Evolutionary conservation across 176 grass and related monocot species (phyloP), one percentile per base, ranked within the genome.

Genomic region (Oropetium thomaeum): DNA sequence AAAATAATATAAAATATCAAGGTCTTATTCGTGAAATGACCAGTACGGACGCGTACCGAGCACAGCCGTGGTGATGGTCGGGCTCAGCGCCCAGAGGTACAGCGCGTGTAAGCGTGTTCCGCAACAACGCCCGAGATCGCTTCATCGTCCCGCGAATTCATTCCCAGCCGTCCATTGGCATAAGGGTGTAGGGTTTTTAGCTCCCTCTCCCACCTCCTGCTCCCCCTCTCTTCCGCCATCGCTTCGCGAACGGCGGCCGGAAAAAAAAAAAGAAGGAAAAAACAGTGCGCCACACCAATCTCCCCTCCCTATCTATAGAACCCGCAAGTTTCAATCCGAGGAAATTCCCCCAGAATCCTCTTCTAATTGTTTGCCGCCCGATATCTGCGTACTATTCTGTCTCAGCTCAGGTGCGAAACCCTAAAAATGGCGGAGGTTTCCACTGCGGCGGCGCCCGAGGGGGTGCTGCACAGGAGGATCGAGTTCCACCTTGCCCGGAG

Each of bases 401-500:
- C 30, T 23, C 62, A 10, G 54, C 37, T 70, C 17, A 8, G 29
- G 75, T 12, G 53, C 31, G 35, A 49, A 80, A 75, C 76, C 76
- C 86, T 84, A 80, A 19, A 1, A 13, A 88, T 88, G 86, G 80
- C 70, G 61, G 84, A 47, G 30, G 69, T 73, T 37, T 67, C 59
- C 17, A 66, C 15, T 22, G 65, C 65, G 41, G 70, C 71, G 77
- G 14, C 51, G 73, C 58, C 82, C 10, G 96, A 99, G 65, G 71
- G 68, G 42, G 67, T 92, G 32, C 88, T 99, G 83, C 79, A 87
- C 26, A 78, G 96, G 62, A 68, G 85, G 82, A 92, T 99, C 51
- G 96, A 90, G 38, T 99, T 99, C 59, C 96, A 99, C 52, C 79
- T 40, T 0, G 82, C 89, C 3, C 74, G 89, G 82, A 86, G 80